Conservation (phyloP, 305 asterid genomes). For the Solanum hybrid region DNA sequence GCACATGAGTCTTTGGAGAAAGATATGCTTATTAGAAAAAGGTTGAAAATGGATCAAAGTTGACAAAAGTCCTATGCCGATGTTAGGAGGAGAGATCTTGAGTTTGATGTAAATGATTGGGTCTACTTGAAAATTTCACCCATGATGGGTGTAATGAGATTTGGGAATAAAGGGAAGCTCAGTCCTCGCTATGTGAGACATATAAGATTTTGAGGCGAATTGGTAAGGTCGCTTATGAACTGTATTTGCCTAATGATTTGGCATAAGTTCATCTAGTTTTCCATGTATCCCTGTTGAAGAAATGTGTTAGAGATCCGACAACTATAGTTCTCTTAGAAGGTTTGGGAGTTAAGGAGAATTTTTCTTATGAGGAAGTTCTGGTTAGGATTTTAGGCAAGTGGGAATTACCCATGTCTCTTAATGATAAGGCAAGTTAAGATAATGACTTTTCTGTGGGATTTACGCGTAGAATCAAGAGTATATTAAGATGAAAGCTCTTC, state of each 20-base stretch:
- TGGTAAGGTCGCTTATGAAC: background rate
- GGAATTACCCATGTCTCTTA: background rate
- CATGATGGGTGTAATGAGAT: background rate
- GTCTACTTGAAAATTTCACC: background rate
- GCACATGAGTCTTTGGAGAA: background rate
- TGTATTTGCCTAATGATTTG: background rate
- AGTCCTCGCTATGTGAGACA: background rate
- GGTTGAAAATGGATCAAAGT: background rate
- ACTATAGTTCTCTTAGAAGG: background rate
- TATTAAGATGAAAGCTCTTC: background rate
- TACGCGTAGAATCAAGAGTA: background rate
- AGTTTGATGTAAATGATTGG: background rate
- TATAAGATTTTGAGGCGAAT: background rate
- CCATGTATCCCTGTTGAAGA: background rate
- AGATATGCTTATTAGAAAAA: background rate
- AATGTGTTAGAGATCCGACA: background rate
- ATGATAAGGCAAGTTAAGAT: background rate
- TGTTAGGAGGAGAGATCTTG: background rate
- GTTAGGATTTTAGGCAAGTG: background rate
- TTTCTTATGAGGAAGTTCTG: background rate
- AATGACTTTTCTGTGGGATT: background rate
- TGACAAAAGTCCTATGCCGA: background rate
- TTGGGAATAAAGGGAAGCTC: background rate
- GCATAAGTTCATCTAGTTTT: background rate
- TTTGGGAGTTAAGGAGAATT: background rate